Conservation (phyloP, 2,329 filamentous ascomycete species). For the Exutisphaerella laricina region DNA sequence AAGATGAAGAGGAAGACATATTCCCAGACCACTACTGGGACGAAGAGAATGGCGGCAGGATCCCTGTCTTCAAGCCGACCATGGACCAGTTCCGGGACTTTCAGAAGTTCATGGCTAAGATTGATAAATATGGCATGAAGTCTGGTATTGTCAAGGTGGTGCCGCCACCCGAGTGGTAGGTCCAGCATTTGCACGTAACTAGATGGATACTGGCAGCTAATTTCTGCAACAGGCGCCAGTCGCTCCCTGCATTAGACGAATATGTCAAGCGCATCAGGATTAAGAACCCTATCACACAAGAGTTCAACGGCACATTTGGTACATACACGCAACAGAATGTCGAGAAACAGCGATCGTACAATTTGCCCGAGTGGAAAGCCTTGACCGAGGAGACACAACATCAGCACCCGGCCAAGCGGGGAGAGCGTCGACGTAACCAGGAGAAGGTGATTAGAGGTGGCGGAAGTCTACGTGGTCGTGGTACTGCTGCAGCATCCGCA, state of each 20-base stretch:
- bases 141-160: slow-evolving; percentile 96
- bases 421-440: slow-evolving; percentile 64
- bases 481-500: slow-evolving; percentile 21
- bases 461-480: slow-evolving; percentile 27
- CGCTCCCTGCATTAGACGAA: slow-evolving; percentile 72
- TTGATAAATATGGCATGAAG: slow-evolving; percentile 94
- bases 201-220: slow-evolving; percentile 16
- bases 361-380: slow-evolving; percentile 90
- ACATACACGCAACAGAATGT: slow-evolving; percentile 97
- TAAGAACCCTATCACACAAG: slow-evolving; percentile 95
- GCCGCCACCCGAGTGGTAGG: slow-evolving; percentile 87
- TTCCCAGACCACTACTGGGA: slow-evolving; percentile 84
- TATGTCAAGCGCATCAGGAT: slow-evolving; percentile 86
- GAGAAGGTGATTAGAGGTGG: slow-evolving; percentile 41
- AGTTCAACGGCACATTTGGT: slow-evolving; percentile 92
- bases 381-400: slow-evolving; percentile 93
- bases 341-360: slow-evolving; percentile 92
- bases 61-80: slow-evolving; percentile 91
- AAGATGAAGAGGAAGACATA: slow-evolving; percentile 52
- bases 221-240: slow-evolving; percentile 51
- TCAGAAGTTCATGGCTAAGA: slow-evolving; percentile 80
- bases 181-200: slow-evolving; percentile 15
- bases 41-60: slow-evolving; percentile 53
- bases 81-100: slow-evolving; percentile 96
- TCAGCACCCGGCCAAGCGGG: slow-evolving; percentile 85